Evolutionary conservation across 768 basidiomycete species (phyloP), one percentile per base, ranked within the genome.

Genomic region (Amanita subjunquillea): DNA sequence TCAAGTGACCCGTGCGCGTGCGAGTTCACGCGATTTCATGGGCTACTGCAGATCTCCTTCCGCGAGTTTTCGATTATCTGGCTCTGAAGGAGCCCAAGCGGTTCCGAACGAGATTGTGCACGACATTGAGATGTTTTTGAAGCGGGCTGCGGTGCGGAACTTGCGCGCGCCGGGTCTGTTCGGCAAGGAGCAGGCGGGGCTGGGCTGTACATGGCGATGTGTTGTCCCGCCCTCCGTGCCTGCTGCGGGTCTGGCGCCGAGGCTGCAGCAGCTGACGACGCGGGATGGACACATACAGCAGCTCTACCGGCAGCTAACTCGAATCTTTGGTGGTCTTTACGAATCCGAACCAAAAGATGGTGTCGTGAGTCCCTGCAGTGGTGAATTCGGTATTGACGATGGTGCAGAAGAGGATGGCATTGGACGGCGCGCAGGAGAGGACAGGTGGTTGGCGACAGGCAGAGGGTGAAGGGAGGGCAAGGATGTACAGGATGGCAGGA

Each of bases 1-100:
- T 90, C 95, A 12, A 65, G 76, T 6, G 95, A 98, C 59, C 86
- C 93, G 6, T 84, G 93, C 13, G 79, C 88, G 3, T 85, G 94
- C 10, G 91, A 92, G 20, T 95, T 97, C 60, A 97, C 93, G 7
- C 85, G 89, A 52, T 99, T 99, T 77, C 96, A 98, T 66, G 94
- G 98, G 69, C 81, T 92, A 0, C 82, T 97, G 39, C 83, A 98
- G 5, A 85, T 99, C 51, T 95, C 96, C 2, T 99, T 99, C 80
- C 82, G 96, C 53, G 96, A 99, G 64, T 98, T 99, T 65, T 87
- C 91, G 3, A 78, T 92, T 56, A 96, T 99, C 87, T 87, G 15
- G 97, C 98, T 60, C 78, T 80, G 15, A 74, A 78, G 10, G 96
- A 99, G 67, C 83, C 95, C 22, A 79, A 80, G 56, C 80, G 85